phyloP scores from a whole-genome alignment of 768 basidiomycete genomes.

The Dioszegia crocea region DNA sequence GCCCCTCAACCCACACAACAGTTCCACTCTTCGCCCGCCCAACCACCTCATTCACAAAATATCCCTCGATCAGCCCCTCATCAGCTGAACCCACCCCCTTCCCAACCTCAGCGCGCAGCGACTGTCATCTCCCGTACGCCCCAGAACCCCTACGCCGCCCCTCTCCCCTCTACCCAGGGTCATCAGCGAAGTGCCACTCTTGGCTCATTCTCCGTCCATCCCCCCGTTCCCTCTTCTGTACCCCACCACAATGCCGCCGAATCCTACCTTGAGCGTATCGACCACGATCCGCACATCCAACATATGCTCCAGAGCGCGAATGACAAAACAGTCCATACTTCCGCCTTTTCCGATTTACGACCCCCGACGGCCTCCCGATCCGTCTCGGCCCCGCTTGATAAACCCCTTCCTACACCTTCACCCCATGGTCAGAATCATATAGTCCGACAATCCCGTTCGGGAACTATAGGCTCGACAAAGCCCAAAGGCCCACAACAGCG shows the following conservation, averaged over 20 bases:
- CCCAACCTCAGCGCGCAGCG: background rate
- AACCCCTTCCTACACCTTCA: slow-evolving; percentile 40
- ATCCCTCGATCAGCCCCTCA: background rate
- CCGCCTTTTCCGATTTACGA: slow-evolving; percentile 8
- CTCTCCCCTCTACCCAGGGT: background rate
- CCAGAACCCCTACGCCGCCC: background rate
- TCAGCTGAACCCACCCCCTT: slow-evolving; percentile 6
- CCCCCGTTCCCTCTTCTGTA: slow-evolving; percentile 15
- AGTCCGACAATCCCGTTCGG: slow-evolving; percentile 3
- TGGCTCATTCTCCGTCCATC: background rate
- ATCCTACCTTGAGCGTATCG: slow-evolving; percentile 59
- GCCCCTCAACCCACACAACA: too few relatives aligned
- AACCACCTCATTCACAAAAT: slow-evolving; percentile 4
- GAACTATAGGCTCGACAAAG: background rate
- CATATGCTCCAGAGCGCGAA: slow-evolving; percentile 48
- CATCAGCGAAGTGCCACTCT: slow-evolving; percentile 2
- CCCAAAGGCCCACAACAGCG: slow-evolving; percentile 5
- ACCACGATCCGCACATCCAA: slow-evolving; percentile 82
- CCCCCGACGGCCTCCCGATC: slow-evolving; percentile 6
- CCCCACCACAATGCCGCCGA: slow-evolving; percentile 32
- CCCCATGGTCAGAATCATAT: slow-evolving; percentile 9
- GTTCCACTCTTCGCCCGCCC: background rate
- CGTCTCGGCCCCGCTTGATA: slow-evolving; percentile 20
- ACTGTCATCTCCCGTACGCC: slow-evolving; percentile 8
- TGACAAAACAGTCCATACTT: slow-evolving; percentile 39